Conservation (phyloP, 768 basidiomycete species). For the Kwoniella dendrophila region DNA sequence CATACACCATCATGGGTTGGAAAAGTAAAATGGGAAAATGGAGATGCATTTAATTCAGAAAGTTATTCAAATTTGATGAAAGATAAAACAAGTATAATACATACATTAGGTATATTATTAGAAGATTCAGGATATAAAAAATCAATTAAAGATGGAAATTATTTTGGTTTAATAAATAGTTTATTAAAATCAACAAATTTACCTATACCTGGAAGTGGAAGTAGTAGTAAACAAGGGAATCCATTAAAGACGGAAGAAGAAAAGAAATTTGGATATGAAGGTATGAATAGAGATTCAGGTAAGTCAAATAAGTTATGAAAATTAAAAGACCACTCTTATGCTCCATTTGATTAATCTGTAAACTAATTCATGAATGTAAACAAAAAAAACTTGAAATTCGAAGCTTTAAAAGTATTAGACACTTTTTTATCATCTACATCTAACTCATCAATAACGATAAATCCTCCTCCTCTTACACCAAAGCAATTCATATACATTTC, state of each 20-base stretch:
- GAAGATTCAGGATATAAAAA: constrained; percentile 80
- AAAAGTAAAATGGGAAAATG: constrained; percentile 78
- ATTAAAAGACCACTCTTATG: too few species aligned
- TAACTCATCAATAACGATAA: constrained; percentile 1
- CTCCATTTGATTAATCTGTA: too few species aligned
- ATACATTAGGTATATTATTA: constrained; percentile 87
- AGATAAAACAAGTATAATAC: constrained; percentile 75
- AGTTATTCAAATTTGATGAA: constrained; percentile 72
- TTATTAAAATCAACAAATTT: constrained; percentile 55
- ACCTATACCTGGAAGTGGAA: constrained; percentile 34
- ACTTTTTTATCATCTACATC: constrained; percentile 60
- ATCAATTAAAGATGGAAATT: constrained; percentile 65
- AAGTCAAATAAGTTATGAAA: too few species aligned
- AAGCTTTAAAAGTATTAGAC: constrained; percentile 72
- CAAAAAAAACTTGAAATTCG: too few species aligned
- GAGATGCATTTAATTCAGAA: constrained; percentile 75
- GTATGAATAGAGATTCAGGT: constrained; percentile 89
- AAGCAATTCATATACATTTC: constrained; percentile 83
- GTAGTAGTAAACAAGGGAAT: too few species aligned
- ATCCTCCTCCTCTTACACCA: neutral
- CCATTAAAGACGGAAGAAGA: constrained; percentile 57
- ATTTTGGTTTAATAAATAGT: constrained; percentile 63
- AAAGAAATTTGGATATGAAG: constrained; percentile 63
- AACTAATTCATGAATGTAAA: too few species aligned
- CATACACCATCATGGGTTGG: constrained; percentile 83